Conservation (phyloP, 2,329 filamentous ascomycete genomes). For the Claviceps arundinis region DNA sequence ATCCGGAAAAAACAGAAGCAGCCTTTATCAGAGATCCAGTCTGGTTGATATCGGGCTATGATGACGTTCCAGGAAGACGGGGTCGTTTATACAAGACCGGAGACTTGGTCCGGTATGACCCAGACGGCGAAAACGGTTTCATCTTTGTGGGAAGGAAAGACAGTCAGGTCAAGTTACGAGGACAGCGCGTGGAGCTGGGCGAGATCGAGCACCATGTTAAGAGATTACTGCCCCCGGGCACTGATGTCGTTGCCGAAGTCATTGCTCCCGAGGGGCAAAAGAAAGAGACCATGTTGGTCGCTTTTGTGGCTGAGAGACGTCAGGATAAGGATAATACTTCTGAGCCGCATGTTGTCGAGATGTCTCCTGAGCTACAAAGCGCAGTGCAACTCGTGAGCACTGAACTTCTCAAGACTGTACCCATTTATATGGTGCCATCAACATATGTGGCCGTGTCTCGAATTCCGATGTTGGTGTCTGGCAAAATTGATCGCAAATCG, state of each 20-base stretch:
- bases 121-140: slow-evolving; percentile 15
- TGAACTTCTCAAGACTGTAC: neutral
- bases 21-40: slow-evolving; percentile 29
- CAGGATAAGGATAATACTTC: neutral
- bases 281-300: neutral
- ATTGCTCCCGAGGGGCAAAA: neutral
- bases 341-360: neutral
- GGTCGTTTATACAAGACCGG: slow-evolving; percentile 32
- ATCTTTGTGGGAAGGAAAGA: slow-evolving; percentile 37
- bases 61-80: neutral
- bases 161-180: slow-evolving; percentile 40
- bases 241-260: slow-evolving; percentile 1
- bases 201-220: slow-evolving; percentile 10
- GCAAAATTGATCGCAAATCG: neutral
- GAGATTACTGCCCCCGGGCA: neutral
- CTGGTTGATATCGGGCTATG: slow-evolving; percentile 6
- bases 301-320: slow-evolving; percentile 1
- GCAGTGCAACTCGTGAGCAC: neutral
- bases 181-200: slow-evolving; percentile 35
- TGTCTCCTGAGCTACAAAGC: neutral
- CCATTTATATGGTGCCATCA: slow-evolving; percentile 1
- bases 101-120: slow-evolving; percentile 29
- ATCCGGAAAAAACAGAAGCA: slow-evolving; percentile 30
- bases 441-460: neutral
- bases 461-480: neutral